Evolutionary conservation across 495 filamentous ascomycete species (phyloP).

Genomic region (Hypoxylon cercidicola): DNA sequence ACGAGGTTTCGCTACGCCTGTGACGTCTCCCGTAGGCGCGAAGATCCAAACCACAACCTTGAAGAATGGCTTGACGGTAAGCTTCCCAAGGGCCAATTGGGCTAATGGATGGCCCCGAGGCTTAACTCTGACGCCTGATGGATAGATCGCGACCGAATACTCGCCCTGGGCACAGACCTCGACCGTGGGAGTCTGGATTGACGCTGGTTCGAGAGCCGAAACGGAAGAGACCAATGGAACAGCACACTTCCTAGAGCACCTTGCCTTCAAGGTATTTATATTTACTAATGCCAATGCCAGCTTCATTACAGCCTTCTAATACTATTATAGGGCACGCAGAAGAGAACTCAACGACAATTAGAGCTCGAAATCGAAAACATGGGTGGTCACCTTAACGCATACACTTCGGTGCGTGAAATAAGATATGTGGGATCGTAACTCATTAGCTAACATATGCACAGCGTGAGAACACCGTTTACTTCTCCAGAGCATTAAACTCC

Average conservation of each 20-base stretch:
- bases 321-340: slow-evolving; percentile 77
- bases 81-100: slow-evolving; percentile 54
- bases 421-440: slow-evolving; percentile 28
- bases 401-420: slow-evolving; percentile 87
- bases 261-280: slow-evolving; percentile 92
- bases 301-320: slow-evolving; percentile 33
- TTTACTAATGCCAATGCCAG: slow-evolving; percentile 2
- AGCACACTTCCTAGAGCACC: slow-evolving; percentile 98
- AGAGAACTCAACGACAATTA: slow-evolving; percentile 91
- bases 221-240: slow-evolving; percentile 99
- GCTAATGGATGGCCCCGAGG: slow-evolving; percentile 7
- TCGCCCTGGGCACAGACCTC: slow-evolving; percentile 98
- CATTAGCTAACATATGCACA: slow-evolving; percentile 57
- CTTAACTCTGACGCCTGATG: slow-evolving; percentile 49
- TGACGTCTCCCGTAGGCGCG: slow-evolving; percentile 68
- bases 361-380: slow-evolving; percentile 99
- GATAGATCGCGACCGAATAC: slow-evolving; percentile 94
- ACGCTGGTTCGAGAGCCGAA: slow-evolving; percentile 97
- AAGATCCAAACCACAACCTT: slow-evolving; percentile 95
- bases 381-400: slow-evolving; percentile 98
- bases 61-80: slow-evolving; percentile 95
- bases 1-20: slow-evolving; percentile 87
- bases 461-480: slow-evolving; percentile 99
- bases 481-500: slow-evolving; percentile 97
- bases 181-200: slow-evolving; percentile 99